These are phyloP conservation scores for Rhodotorula babjevae DNA, from an alignment of 768 basidiomycete species.

Conservation along the genomic window DNA sequence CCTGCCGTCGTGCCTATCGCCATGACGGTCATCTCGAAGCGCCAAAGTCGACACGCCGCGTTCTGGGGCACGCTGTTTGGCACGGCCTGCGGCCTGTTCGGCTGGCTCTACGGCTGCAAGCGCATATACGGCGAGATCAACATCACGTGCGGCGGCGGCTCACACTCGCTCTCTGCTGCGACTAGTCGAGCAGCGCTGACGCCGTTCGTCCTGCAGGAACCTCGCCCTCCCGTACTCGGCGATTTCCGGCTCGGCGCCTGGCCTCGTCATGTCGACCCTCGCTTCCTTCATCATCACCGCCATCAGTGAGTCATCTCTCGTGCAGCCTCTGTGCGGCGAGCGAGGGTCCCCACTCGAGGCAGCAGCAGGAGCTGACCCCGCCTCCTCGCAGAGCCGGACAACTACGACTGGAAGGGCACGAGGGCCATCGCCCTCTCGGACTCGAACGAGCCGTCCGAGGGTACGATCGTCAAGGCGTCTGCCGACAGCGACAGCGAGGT, in stretches of 20 bases:
- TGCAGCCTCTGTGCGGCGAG: constrained; percentile 53
- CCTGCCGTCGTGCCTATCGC: constrained; percentile 55
- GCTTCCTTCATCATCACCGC: constrained; percentile 14
- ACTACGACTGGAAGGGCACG: constrained; percentile 76
- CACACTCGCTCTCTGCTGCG: too few relatives aligned
- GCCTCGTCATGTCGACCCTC: constrained; percentile 20
- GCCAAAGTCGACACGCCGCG: constrained; percentile 72
- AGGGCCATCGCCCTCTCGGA: constrained; percentile 60
- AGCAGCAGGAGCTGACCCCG: constrained; percentile 42
- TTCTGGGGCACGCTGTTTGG: constrained; percentile 20
- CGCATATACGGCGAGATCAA: constrained; percentile 31
- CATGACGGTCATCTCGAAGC: constrained; percentile 74
- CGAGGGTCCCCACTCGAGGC: too few relatives aligned
- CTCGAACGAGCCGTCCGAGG: constrained; percentile 19
- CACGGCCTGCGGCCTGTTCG: background rate
- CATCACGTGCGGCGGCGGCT: background rate
- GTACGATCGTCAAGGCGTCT: constrained; percentile 38
- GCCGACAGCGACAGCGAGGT: constrained; percentile 39
- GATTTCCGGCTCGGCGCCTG: constrained; percentile 59
- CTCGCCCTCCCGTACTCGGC: constrained; percentile 44
- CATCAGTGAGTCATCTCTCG: constrained; percentile 43
- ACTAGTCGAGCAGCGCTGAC: too few relatives aligned
- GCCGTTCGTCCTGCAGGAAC: background rate
- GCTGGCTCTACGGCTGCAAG: constrained; percentile 26
- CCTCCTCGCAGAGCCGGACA: constrained; percentile 54